Conservation (phyloP, 2,329 filamentous ascomycete species). For the Penicillium sp. region DNA sequence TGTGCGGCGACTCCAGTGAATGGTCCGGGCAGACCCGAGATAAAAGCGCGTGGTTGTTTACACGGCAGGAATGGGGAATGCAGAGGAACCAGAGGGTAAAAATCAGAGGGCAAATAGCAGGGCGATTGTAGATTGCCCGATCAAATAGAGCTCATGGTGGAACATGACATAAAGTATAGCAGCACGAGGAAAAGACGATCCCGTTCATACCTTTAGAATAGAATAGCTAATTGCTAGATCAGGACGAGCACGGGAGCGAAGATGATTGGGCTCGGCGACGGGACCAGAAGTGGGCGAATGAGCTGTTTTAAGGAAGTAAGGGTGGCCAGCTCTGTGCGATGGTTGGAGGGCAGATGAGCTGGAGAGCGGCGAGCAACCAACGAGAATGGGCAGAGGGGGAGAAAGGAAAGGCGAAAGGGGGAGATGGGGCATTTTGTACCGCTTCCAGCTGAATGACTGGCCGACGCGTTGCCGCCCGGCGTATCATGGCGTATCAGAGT, state of each 20-base stretch:
- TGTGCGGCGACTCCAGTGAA: conserved; percentile 1
- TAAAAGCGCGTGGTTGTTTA: conserved; percentile 8
- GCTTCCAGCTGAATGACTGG: conserved; percentile 30
- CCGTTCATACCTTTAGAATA: background rate
- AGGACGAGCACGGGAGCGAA: background rate
- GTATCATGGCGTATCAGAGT: conserved; percentile 3
- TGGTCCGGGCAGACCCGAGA: conserved; percentile 12
- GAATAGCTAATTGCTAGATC: background rate
- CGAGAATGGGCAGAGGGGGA: conserved; percentile 41
- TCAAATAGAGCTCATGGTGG: too few relatives aligned
- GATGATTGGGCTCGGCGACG: conserved; percentile 19
- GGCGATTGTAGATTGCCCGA: too few relatives aligned
- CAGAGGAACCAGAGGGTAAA: background rate
- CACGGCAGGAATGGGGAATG: conserved; percentile 6
- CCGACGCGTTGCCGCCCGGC: background rate
- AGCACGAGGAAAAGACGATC: background rate
- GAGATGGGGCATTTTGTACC: conserved; percentile 45
- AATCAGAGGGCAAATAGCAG: background rate
- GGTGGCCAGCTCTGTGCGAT: conserved; percentile 22
- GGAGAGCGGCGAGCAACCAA: conserved; percentile 38
- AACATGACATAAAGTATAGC: background rate
- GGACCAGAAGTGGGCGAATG: conserved; percentile 7
- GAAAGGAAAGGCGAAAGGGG: conserved; percentile 35
- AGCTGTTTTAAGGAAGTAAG: conserved; percentile 12
- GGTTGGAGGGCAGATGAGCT: conserved; percentile 30